A percentile compares a stretch with the other conserved stretches of the same genome.
Evolutionary conservation across 768 basidiomycete species (phyloP).

Genomic region (Serendipita indica): DNA sequence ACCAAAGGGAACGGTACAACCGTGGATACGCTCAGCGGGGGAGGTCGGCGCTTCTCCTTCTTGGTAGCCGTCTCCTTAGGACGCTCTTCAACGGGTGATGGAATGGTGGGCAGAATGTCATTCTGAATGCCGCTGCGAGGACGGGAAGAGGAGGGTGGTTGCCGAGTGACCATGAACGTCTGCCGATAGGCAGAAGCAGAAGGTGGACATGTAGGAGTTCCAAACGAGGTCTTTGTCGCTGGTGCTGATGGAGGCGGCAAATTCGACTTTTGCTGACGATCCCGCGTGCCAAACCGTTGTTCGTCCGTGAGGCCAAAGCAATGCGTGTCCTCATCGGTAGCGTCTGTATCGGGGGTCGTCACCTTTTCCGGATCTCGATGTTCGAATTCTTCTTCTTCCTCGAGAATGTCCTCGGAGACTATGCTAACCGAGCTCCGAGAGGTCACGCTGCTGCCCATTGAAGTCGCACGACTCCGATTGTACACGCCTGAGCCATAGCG

Average conservation of each 20-base stretch:
- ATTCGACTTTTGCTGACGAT: slow-evolving; percentile 8
- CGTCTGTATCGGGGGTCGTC: slow-evolving; percentile 11
- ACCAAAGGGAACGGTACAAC: slow-evolving; percentile 59
- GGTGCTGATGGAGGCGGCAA: slow-evolving; percentile 37
- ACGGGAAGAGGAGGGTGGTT: slow-evolving; percentile 33
- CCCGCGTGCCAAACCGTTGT: slow-evolving; percentile 12
- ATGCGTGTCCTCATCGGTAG: slow-evolving; percentile 22
- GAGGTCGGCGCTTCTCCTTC: slow-evolving; percentile 46
- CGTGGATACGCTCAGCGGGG: slow-evolving; percentile 45
- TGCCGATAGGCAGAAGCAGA: slow-evolving; percentile 25
- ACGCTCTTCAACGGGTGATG: background rate
- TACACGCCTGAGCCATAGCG: slow-evolving; percentile 46
- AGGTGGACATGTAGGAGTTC: slow-evolving; percentile 34
- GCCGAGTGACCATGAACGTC: background rate
- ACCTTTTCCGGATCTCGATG: slow-evolving; percentile 5
- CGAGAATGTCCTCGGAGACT: slow-evolving; percentile 65
- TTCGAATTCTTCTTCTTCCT: slow-evolving; percentile 54
- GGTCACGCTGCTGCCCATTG: slow-evolving; percentile 56
- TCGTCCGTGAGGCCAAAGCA: slow-evolving; percentile 21
- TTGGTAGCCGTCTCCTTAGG: slow-evolving; percentile 14
- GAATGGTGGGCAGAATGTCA: no score
- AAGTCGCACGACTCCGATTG: slow-evolving; percentile 58
- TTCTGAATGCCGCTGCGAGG: slow-evolving; percentile 15
- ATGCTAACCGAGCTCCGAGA: slow-evolving; percentile 36
- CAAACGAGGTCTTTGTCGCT: slow-evolving; percentile 44